These are phyloP conservation scores for Talaromyces thailandensis DNA, from an alignment of 495 filamentous ascomycete genomes.

Conservation along the genomic window DNA sequence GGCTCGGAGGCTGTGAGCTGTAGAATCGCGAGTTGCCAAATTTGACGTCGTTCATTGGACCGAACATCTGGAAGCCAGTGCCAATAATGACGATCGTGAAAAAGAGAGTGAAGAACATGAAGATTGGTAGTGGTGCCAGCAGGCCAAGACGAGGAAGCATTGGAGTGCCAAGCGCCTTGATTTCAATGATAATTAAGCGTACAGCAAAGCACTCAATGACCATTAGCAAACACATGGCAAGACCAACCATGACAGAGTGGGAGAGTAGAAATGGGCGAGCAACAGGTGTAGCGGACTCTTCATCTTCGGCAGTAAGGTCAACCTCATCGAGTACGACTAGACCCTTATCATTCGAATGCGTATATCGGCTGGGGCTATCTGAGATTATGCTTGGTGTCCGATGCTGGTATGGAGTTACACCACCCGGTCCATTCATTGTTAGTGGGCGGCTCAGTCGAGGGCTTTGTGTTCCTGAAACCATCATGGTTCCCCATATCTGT, in stretches of 20 bases:
- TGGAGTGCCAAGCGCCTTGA: constrained; percentile 15
- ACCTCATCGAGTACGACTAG: constrained; percentile 4
- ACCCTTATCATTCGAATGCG: background rate
- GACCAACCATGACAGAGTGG: constrained; percentile 18
- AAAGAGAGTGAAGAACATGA: constrained; percentile 18
- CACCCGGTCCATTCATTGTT: background rate
- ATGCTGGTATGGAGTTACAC: background rate
- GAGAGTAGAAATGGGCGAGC: constrained; percentile 10
- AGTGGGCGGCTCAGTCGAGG: constrained; percentile 10
- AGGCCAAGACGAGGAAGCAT: constrained; percentile 17
- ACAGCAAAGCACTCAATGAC: constrained; percentile 4
- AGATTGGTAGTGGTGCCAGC: constrained; percentile 22
- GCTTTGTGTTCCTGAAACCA: constrained; percentile 8
- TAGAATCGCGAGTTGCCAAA: constrained; percentile 12
- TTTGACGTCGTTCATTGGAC: constrained; percentile 9
- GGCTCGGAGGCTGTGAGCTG: constrained; percentile 9
- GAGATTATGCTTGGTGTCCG: constrained; percentile 2
- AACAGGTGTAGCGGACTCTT: background rate
- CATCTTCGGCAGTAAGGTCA: constrained; percentile 6
- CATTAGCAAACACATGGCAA: constrained; percentile 11
- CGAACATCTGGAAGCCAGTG: constrained; percentile 12
- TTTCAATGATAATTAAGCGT: constrained; percentile 17
- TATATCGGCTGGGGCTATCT: background rate
- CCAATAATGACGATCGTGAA: constrained; percentile 15
- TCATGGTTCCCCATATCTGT: constrained; percentile 7